Evolutionary conservation across 768 basidiomycete genomes (phyloP).

Genomic region (Trametes punicea): DNA sequence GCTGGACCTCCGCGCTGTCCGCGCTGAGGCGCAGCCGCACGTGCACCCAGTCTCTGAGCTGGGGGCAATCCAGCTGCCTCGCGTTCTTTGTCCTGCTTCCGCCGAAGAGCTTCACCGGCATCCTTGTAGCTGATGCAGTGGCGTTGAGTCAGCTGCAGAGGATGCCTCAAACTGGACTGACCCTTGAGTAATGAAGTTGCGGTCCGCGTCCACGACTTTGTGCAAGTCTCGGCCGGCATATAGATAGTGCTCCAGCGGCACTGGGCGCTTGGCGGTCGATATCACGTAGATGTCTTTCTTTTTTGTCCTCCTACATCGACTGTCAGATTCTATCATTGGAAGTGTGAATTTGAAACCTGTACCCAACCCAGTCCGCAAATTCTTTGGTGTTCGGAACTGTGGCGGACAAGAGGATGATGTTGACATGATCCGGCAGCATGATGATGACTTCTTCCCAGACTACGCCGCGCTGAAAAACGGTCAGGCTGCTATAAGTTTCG

Average conservation of each 20-base stretch:
- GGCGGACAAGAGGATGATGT: slow-evolving; percentile 94
- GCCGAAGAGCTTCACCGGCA: slow-evolving; percentile 80
- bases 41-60: slow-evolving; percentile 78
- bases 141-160: slow-evolving; percentile 1
- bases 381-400: slow-evolving; percentile 98
- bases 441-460: slow-evolving; percentile 99
- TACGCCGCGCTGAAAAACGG: slow-evolving; percentile 77
- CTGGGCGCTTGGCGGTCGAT: slow-evolving; percentile 92
- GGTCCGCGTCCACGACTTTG: slow-evolving; percentile 86
- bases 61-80: slow-evolving; percentile 92
- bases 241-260: slow-evolving; percentile 94
- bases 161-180: slow-evolving; percentile 28
- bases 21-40: slow-evolving; percentile 57
- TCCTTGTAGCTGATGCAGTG: slow-evolving; percentile 68
- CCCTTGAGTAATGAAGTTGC: slow-evolving; percentile 74
- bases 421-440: slow-evolving; percentile 98
- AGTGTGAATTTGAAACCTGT: slow-evolving; percentile 28
- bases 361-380: slow-evolving; percentile 99
- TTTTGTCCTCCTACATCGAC: slow-evolving; percentile 77
- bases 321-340: neutral
- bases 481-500: neutral
- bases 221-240: slow-evolving; percentile 92
- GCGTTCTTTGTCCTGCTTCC: slow-evolving; percentile 98
- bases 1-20: slow-evolving; percentile 43
- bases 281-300: slow-evolving; percentile 99